Percentiles rank a stretch among this genome's conserved stretches.
Conservation (phyloP, 495 filamentous ascomycete genomes). For the Acidiella bohemica region DNA sequence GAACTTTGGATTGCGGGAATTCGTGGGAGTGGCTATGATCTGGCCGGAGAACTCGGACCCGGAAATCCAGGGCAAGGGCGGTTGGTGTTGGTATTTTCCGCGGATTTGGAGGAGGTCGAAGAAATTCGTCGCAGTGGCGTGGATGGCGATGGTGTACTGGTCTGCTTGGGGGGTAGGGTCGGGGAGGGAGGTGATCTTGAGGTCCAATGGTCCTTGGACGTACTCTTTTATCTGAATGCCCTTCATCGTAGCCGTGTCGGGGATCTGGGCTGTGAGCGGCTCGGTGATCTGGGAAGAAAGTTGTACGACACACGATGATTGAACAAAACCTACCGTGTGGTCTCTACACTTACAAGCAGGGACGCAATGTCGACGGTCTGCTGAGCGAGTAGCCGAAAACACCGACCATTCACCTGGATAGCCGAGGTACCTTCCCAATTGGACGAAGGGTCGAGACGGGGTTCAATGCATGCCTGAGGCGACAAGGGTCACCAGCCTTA, state of each 20-base stretch:
- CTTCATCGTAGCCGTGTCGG: slow-evolving; percentile 51
- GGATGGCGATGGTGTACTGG: slow-evolving; percentile 80
- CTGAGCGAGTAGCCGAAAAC: too few relatives aligned
- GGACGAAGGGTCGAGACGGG: too few relatives aligned
- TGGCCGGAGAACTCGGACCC: slow-evolving; percentile 78
- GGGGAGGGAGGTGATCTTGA: slow-evolving; percentile 58
- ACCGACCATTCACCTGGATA: too few relatives aligned
- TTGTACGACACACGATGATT: too few relatives aligned
- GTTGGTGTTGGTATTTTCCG: slow-evolving; percentile 60
- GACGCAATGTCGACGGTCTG: too few relatives aligned
- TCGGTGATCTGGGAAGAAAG: too few relatives aligned
- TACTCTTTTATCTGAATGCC: slow-evolving; percentile 74
- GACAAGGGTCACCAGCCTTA: too few relatives aligned
- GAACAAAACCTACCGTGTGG: too few relatives aligned
- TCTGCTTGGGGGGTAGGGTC: slow-evolving; percentile 52
- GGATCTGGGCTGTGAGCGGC: too few relatives aligned
- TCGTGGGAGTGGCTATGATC: slow-evolving; percentile 48
- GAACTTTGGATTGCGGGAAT: slow-evolving; percentile 38
- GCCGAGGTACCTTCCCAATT: too few relatives aligned
- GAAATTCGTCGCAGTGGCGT: slow-evolving; percentile 85
- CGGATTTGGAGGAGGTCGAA: slow-evolving; percentile 87
- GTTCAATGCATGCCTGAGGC: too few relatives aligned
- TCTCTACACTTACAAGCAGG: too few relatives aligned
- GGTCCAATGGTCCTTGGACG: slow-evolving; percentile 60
- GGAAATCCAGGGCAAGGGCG: slow-evolving; percentile 66